A percentile compares a stretch with the other conserved stretches of the same genome.
Evolutionary conservation across 495 filamentous ascomycete genomes (phyloP).

Genomic region (Hyaloscypha bicolor): DNA sequence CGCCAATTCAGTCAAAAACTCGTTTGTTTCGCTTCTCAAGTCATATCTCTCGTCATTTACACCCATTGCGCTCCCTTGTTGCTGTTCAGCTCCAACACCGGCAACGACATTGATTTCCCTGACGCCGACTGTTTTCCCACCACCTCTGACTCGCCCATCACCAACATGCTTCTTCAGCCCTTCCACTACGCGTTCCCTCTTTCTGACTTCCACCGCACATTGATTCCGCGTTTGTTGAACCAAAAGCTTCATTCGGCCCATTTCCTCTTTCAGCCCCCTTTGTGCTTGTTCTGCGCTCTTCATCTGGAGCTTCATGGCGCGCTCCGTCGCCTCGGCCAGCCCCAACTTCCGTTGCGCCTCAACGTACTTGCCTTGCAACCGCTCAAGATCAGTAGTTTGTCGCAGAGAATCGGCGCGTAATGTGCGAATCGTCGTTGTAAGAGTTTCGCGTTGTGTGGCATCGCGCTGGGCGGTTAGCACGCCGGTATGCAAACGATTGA

Average conservation of each 20-base stretch:
- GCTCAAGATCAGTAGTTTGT: slow-evolving; percentile 59
- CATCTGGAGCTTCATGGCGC: slow-evolving; percentile 66
- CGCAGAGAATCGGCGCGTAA: slow-evolving; percentile 72
- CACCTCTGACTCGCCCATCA: slow-evolving; percentile 53
- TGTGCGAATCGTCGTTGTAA: slow-evolving; percentile 76
- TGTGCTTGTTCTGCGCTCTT: slow-evolving; percentile 70
- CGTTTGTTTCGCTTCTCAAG: slow-evolving; percentile 83
- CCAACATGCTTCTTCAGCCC: slow-evolving; percentile 76
- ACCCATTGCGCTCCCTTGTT: slow-evolving; percentile 44
- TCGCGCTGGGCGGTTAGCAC: slow-evolving; percentile 64
- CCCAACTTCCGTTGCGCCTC: slow-evolving; percentile 77
- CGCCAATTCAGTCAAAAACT: slow-evolving; percentile 86
- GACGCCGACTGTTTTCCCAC: slow-evolving; percentile 49
- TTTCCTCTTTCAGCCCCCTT: slow-evolving; percentile 75
- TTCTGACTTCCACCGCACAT: slow-evolving; percentile 90
- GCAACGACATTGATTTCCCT: slow-evolving; percentile 58
- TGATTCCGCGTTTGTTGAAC: slow-evolving; percentile 81
- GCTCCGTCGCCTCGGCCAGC: slow-evolving; percentile 71
- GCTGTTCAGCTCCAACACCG: slow-evolving; percentile 38
- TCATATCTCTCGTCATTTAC: slow-evolving; percentile 66
- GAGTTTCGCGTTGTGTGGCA: slow-evolving; percentile 76
- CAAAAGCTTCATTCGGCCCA: slow-evolving; percentile 71
- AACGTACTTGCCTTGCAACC: slow-evolving; percentile 66
- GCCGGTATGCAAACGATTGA: not conserved
- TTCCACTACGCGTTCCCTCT: slow-evolving; percentile 86